phyloP scores from a whole-genome alignment of 2,329 filamentous ascomycete species.

The Neofusicoccum cordaticola region DNA sequence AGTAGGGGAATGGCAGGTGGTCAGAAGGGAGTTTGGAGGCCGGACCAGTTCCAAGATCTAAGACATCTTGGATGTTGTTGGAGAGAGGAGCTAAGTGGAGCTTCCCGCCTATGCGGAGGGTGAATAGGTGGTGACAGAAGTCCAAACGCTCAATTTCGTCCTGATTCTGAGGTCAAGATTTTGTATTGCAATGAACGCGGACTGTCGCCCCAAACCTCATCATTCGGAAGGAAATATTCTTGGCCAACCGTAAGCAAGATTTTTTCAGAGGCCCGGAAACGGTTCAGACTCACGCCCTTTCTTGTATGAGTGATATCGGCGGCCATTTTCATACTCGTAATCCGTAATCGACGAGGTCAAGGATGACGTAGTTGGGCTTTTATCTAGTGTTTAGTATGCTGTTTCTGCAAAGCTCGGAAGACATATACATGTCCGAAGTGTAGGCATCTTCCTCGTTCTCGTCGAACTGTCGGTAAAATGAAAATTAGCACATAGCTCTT shows the following conservation, averaged over 20 bases:
- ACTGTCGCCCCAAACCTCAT: background rate
- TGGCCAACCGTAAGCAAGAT: background rate
- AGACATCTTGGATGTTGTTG: conserved; percentile 15
- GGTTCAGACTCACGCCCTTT: conserved; percentile 21
- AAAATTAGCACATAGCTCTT: no score
- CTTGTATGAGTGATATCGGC: conserved; percentile 37
- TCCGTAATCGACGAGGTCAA: background rate
- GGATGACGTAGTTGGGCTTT: background rate
- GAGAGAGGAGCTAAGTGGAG: conserved; percentile 23
- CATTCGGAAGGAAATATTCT: conserved; percentile 20
- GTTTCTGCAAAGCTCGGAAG: no score
- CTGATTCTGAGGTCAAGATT: conserved; percentile 24
- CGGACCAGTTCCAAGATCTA: conserved; percentile 26
- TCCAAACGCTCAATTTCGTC: conserved; percentile 4
- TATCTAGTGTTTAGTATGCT: no score
- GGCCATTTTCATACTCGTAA: conserved; percentile 23
- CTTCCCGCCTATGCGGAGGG: background rate
- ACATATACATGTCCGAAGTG: no score
- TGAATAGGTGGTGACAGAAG: background rate
- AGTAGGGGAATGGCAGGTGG: no score
- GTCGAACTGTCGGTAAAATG: no score
- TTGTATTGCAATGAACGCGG: no score
- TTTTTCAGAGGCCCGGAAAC: no score
- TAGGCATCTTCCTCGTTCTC: no score
- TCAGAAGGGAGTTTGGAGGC: background rate